These are phyloP conservation scores for Lippia alba DNA, from an alignment of 305 asterid genomes.

Conservation along the genomic window DNA sequence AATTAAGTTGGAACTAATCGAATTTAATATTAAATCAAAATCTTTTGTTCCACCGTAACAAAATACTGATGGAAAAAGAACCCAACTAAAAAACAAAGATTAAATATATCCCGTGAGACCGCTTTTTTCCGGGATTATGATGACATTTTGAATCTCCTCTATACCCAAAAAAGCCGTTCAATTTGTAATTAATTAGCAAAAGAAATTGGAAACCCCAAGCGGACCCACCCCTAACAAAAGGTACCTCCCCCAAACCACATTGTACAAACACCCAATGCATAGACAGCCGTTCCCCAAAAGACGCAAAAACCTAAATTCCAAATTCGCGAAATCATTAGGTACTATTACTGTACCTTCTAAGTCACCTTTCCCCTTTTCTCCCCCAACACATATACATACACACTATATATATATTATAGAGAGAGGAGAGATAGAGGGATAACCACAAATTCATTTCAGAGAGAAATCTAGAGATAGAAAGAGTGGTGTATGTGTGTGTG, in stretches of 20 bases:
- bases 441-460: neutral
- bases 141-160: neutral
- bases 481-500: slow-evolving; percentile 16
- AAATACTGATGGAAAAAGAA: too few species aligned
- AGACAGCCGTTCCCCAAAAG: neutral
- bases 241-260: slow-evolving; percentile 10
- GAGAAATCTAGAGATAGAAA: slow-evolving; percentile 16
- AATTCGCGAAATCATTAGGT: slow-evolving; percentile 1
- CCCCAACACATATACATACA: neutral
- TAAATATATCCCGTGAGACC: too few species aligned
- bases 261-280: neutral
- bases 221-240: neutral
- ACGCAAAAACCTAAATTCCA: slow-evolving; percentile 5
- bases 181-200: neutral
- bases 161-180: neutral
- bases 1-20: too few species aligned
- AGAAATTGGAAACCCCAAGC: neutral
- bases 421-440: neutral
- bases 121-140: too few species aligned
- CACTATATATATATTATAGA: slow-evolving; percentile 13
- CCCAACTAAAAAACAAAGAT: too few species aligned
- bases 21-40: too few species aligned
- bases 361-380: slow-evolving; percentile 11
- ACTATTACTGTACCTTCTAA: slow-evolving; percentile 8
- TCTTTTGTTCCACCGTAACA: too few species aligned